Percentiles rank a stretch among this genome's conserved stretches.
phyloP scores from a whole-genome alignment of 768 basidiomycete species.

The Dioszegia crocea region DNA sequence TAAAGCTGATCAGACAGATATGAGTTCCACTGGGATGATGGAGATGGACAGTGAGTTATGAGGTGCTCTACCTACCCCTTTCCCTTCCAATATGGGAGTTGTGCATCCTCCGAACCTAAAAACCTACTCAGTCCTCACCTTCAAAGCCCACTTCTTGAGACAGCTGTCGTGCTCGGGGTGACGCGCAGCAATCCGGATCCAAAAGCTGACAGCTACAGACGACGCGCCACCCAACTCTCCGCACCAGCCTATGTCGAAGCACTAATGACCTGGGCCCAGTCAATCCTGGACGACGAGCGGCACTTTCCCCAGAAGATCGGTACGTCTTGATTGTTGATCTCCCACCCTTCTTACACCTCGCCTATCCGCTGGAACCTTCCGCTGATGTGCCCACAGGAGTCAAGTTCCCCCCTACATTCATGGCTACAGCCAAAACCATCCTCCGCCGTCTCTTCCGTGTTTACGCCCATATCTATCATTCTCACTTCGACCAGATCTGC shows the following conservation, averaged over 20 bases:
- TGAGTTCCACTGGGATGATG: slow-evolving; percentile 50
- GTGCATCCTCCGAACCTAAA: background rate
- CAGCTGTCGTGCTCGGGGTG: too few relatives aligned
- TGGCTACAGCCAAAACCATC: slow-evolving; percentile 84
- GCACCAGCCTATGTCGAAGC: slow-evolving; percentile 83
- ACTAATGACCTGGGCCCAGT: slow-evolving; percentile 98
- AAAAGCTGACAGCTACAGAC: background rate
- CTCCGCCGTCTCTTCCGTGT: slow-evolving; percentile 89
- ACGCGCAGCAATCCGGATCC: too few relatives aligned
- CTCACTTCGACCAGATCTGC: slow-evolving; percentile 98
- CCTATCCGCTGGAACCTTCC: background rate
- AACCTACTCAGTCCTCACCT: too few relatives aligned
- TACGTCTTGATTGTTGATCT: too few relatives aligned
- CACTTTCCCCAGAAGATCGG: slow-evolving; percentile 95
- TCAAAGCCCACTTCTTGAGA: too few relatives aligned
- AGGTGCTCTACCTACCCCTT: too few relatives aligned
- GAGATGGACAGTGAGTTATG: slow-evolving; percentile 44
- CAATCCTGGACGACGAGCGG: slow-evolving; percentile 81
- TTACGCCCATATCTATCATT: slow-evolving; percentile 98
- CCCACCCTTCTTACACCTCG: background rate
- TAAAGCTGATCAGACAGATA: slow-evolving; percentile 31
- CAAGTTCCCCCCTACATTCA: slow-evolving; percentile 84
- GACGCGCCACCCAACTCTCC: slow-evolving; percentile 39
- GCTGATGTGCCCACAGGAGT: slow-evolving; percentile 60
- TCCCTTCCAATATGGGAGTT: background rate